Conservation (phyloP, 108 stramenopile genomes). For the Cafeteria roenbergensis region DNA sequence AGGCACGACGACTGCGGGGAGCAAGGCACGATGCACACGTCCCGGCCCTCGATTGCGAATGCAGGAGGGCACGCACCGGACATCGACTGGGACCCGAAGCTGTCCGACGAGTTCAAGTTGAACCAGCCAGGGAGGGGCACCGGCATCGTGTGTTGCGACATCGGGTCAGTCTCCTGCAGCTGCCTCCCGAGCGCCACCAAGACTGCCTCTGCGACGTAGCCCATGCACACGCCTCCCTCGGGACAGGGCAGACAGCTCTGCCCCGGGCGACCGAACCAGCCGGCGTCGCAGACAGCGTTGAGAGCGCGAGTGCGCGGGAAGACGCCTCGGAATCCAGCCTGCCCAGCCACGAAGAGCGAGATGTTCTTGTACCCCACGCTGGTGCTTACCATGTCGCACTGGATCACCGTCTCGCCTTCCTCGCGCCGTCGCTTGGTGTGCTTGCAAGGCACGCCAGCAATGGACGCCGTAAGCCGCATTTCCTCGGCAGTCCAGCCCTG, state of each 20-base stretch:
- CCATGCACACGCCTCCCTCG: neutral
- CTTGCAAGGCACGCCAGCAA: neutral
- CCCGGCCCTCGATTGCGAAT: neutral
- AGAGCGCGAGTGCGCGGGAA: neutral
- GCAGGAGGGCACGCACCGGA: neutral
- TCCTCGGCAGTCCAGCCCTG: neutral
- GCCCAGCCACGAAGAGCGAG: neutral
- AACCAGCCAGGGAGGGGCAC: neutral
- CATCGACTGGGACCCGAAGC: neutral
- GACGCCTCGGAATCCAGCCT: neutral
- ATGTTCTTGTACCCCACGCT: neutral
- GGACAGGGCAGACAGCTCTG: constrained; percentile 7
- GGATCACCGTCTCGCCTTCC: neutral
- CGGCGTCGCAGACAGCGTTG: neutral
- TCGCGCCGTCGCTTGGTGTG: neutral
- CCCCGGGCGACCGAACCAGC: constrained; percentile 2
- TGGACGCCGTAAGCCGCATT: neutral
- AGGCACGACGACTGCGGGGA: constrained; percentile 16
- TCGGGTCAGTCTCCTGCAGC: neutral
- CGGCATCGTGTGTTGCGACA: neutral
- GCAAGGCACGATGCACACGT: constrained; percentile 12
- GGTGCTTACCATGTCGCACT: neutral
- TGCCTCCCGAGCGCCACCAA: neutral
- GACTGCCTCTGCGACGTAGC: neutral
- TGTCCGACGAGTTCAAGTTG: neutral